Evolutionary conservation across 306 rosid species (phyloP), one percentile per base, ranked within the genome.

Genomic region (Cucumis cinereus): DNA sequence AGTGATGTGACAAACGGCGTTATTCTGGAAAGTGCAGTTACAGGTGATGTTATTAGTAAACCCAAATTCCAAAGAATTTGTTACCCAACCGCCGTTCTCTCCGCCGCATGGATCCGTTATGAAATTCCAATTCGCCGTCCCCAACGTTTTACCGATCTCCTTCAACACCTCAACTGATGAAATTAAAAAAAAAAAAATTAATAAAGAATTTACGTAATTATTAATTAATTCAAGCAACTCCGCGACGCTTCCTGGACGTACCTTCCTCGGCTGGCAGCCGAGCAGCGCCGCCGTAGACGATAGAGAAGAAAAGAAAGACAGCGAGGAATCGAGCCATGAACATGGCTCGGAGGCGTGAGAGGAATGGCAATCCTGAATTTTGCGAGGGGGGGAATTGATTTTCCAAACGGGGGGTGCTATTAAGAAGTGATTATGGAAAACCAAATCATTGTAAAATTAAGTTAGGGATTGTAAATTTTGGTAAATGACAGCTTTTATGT

Each of bases 81-180:
- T 20, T 15, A 33, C 12, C 96, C 96, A 89, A 2, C 81, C 85
- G 22, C 30, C 4, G 2, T 3, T 10, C 64, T 56, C 0, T 17
- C 72, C 41, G 79, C 85, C 79, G 73, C 96, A 90, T 11, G 93
- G 89, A 88, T 90, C 84, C 0, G 80, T 70, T 1, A 22, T 53
- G 82, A 82, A 88, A 62, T 85, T 53, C 91, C 93, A 90, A 33
- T 73, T 12, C 43, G 49, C 54, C 76, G 82, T 88, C 50, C 96
- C 89, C 22, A 90, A 71, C 19, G 73, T 80, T 50, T 63, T 74
- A 1, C 77, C 91, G 76, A 88, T 75, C 5, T 75, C 87, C 55
- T 12, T 33, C 78, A 90, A 33, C 49, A 79, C 91, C 62, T 60
- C 24, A 63, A 88, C 90, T 90, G 30, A 66, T 9, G 16, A 9